Conservation (phyloP, 2,329 filamentous ascomycete genomes). For the Aureobasidium namibiae region DNA sequence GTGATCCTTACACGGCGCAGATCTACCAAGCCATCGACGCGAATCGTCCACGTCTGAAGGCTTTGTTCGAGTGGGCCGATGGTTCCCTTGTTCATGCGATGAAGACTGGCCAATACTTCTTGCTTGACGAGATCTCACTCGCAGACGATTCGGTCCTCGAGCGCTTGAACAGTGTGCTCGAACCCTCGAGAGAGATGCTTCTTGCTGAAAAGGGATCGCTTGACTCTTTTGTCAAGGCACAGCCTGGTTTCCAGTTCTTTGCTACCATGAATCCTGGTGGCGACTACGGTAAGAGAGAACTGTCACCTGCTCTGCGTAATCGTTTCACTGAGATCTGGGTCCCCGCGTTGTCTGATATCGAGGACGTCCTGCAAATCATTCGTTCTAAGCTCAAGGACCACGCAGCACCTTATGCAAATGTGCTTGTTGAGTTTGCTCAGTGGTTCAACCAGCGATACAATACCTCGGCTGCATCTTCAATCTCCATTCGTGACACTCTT, state of each 20-base stretch:
- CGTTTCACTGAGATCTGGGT: slow-evolving; percentile 99
- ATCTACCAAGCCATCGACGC: slow-evolving; percentile 29
- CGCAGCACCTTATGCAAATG: slow-evolving; percentile 50
- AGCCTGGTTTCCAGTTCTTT: slow-evolving; percentile 83
- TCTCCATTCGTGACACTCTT: slow-evolving; percentile 87
- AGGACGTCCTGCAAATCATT: slow-evolving; percentile 84
- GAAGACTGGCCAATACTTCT: slow-evolving; percentile 80
- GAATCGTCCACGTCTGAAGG: slow-evolving; percentile 59
- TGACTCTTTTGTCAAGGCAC: slow-evolving; percentile 69
- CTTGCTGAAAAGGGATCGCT: slow-evolving; percentile 88
- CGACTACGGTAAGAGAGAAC: slow-evolving; percentile 95
- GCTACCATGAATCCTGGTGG: slow-evolving; percentile 99
- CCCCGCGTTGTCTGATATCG: slow-evolving; percentile 70
- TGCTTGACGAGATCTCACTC: slow-evolving; percentile 95
- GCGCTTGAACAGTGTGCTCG: slow-evolving; percentile 89
- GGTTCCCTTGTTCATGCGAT: slow-evolving; percentile 91
- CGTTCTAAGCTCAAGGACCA: slow-evolving; percentile 57
- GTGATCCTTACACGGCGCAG: slow-evolving; percentile 13
- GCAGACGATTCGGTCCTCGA: slow-evolving; percentile 97
- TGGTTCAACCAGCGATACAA: slow-evolving; percentile 85
- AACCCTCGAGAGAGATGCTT: slow-evolving; percentile 75
- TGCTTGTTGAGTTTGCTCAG: slow-evolving; percentile 77
- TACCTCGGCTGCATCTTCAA: slow-evolving; percentile 63
- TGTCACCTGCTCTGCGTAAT: slow-evolving; percentile 90
- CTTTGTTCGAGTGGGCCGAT: slow-evolving; percentile 93